Conservation (phyloP, 2,329 filamentous ascomycete species). For the Diaporthe australafricana region DNA sequence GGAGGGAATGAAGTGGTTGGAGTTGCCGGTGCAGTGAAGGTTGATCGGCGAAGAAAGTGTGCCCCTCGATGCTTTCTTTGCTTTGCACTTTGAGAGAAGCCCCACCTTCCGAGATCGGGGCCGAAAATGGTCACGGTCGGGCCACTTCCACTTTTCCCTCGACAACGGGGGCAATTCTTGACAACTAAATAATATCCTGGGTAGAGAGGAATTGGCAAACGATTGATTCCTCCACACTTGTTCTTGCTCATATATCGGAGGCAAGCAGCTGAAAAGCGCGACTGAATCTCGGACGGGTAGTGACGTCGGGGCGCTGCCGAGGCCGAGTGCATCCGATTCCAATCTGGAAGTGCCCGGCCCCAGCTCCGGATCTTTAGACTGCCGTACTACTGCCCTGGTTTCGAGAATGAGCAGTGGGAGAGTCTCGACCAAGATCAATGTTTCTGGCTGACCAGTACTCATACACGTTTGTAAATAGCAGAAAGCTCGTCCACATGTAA, state of each 20-base stretch:
- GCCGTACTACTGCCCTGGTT: not conserved
- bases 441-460: no score
- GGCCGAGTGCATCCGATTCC: conserved; percentile 9
- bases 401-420: not conserved
- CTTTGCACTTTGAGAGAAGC: conserved; percentile 15
- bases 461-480: not conserved
- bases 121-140: conserved; percentile 3
- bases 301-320: not conserved
- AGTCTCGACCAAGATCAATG: not conserved
- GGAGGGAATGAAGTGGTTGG: not conserved
- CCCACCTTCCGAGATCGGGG: conserved; percentile 38
- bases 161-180: not conserved
- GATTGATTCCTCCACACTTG: not conserved
- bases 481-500: not conserved
- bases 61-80: conserved; percentile 29
- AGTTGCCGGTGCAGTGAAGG: not conserved
- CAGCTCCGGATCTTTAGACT: not conserved
- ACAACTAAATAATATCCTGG: no score
- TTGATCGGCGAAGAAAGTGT: conserved; percentile 26
- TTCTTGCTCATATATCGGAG: not conserved
- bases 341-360: not conserved
- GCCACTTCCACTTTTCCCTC: conserved; percentile 19
- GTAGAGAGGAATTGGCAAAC: no score
- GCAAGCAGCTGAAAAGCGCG: not conserved
- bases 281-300: not conserved